These are phyloP conservation scores for Macrophomina tecta DNA, from an alignment of 2,329 filamentous ascomycete species.

Conservation along the genomic window DNA sequence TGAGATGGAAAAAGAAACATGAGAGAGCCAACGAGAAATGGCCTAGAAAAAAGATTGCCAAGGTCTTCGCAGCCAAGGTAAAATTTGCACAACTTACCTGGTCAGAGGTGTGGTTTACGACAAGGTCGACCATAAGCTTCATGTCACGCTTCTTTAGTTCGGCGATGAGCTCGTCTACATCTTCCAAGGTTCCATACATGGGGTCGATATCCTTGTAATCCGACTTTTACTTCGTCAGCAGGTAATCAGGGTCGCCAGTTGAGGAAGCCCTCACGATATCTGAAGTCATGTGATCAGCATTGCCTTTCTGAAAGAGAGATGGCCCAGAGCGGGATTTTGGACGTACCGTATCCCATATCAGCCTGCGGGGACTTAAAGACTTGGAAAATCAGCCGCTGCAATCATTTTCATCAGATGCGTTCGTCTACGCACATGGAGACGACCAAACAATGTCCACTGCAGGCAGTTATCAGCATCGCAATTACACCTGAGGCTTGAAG, in stretches of 20 bases:
- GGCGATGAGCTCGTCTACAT: constrained; percentile 67
- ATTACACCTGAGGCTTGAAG: not conserved
- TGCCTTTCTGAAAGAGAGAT: not conserved
- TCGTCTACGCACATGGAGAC: constrained; percentile 56
- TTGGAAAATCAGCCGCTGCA: constrained; percentile 5
- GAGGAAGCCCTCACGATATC: not conserved
- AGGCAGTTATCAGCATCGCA: constrained; percentile 27
- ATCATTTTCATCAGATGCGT: not conserved
- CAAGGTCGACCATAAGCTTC: constrained; percentile 75
- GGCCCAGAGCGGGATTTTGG: not conserved
- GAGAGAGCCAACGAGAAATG: too few species aligned
- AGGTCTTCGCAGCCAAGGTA: too few species aligned
- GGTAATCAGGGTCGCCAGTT: not conserved
- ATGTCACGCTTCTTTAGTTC: constrained; percentile 68
- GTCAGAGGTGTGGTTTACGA: constrained; percentile 78
- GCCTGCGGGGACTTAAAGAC: constrained; percentile 68
- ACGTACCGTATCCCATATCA: constrained; percentile 74
- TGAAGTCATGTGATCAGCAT: not conserved
- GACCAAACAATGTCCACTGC: constrained; percentile 69
- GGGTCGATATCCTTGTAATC: constrained; percentile 71
- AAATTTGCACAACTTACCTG: constrained; percentile 33
- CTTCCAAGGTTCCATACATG: constrained; percentile 69
- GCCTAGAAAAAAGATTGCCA: too few species aligned
- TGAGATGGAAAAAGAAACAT: too few species aligned
- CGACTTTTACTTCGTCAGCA: constrained; percentile 36